Percentiles rank a stretch among this genome's conserved stretches.
Evolutionary conservation across 2,329 filamentous ascomycete genomes (phyloP).

Genomic region (Aureobasidium sp.): DNA sequence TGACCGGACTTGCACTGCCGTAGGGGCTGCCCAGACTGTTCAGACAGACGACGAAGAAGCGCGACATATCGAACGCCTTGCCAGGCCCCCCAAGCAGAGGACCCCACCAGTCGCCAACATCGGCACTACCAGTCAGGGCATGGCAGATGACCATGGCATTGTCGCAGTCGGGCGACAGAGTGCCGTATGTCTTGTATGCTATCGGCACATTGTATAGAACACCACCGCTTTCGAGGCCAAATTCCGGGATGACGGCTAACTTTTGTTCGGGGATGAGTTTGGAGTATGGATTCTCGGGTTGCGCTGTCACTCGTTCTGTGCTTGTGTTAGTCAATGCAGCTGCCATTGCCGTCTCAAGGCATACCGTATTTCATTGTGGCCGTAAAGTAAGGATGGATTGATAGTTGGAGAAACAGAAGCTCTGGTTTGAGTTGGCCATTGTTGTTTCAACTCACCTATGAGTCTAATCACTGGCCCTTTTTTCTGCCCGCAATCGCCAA

Average conservation of each 20-base stretch:
- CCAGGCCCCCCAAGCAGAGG: slow-evolving; percentile 71
- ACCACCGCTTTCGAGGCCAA: slow-evolving; percentile 88
- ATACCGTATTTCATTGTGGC: slow-evolving; percentile 13
- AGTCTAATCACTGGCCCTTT: neutral
- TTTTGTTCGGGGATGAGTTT: slow-evolving; percentile 80
- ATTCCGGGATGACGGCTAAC: slow-evolving; percentile 78
- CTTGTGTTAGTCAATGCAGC: neutral
- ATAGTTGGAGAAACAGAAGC: neutral
- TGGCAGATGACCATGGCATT: slow-evolving; percentile 69
- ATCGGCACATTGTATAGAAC: slow-evolving; percentile 67
- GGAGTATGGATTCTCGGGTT: slow-evolving; percentile 89
- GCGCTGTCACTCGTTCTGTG: slow-evolving; percentile 40
- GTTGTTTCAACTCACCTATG: slow-evolving; percentile 7
- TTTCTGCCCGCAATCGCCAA: slow-evolving; percentile 2
- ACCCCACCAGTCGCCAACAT: slow-evolving; percentile 85
- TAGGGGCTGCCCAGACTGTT: slow-evolving; percentile 82
- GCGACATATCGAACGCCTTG: slow-evolving; percentile 70
- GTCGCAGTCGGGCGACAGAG: slow-evolving; percentile 48
- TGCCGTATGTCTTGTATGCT: slow-evolving; percentile 57
- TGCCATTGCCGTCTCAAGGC: neutral
- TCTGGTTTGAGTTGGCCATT: neutral
- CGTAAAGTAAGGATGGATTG: neutral
- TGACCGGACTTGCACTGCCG: slow-evolving; percentile 81
- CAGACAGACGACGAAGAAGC: slow-evolving; percentile 81
- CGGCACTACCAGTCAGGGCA: slow-evolving; percentile 76